phyloP scores from a whole-genome alignment of 192 early-diverging fungal species.

The Podila minutissima region DNA sequence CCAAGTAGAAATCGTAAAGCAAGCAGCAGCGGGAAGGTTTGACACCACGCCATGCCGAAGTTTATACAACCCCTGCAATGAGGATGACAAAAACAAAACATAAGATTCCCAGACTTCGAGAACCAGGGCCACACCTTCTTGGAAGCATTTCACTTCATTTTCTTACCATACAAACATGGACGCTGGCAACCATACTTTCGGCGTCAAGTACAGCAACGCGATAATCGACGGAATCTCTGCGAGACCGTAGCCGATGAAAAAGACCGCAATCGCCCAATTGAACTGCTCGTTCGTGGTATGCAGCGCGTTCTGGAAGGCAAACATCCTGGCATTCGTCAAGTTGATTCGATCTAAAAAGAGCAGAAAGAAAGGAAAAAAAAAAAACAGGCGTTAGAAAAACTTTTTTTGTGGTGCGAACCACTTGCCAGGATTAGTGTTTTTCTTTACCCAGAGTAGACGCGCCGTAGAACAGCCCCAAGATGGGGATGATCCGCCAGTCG shows the following conservation, averaged over 20 bases:
- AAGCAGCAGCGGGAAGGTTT: slow-evolving; percentile 6
- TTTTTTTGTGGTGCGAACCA: no score
- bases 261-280: slow-evolving; percentile 29
- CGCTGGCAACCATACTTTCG: slow-evolving; percentile 35
- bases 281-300: slow-evolving; percentile 27
- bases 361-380: neutral
- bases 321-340: slow-evolving; percentile 35
- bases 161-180: slow-evolving; percentile 42
- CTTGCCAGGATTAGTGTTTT: neutral
- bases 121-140: no score
- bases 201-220: slow-evolving; percentile 19
- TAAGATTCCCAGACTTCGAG: neutral
- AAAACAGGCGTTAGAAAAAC: neutral
- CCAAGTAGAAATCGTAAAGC: slow-evolving; percentile 19
- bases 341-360: slow-evolving; percentile 19
- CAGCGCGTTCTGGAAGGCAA: slow-evolving; percentile 23
- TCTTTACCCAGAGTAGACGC: slow-evolving; percentile 27
- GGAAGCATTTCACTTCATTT: neutral
- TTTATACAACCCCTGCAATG: slow-evolving; percentile 28
- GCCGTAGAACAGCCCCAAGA: slow-evolving; percentile 43
- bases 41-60: slow-evolving; percentile 27
- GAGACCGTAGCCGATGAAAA: slow-evolving; percentile 29
- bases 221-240: slow-evolving; percentile 37
- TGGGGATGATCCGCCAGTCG: slow-evolving; percentile 50
- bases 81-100: neutral